Percentiles rank a stretch among this genome's conserved stretches.
These are phyloP conservation scores for Lignosus rhinocerotis DNA, from an alignment of 1,284 basidiomycete species.

Conservation along the genomic window DNA sequence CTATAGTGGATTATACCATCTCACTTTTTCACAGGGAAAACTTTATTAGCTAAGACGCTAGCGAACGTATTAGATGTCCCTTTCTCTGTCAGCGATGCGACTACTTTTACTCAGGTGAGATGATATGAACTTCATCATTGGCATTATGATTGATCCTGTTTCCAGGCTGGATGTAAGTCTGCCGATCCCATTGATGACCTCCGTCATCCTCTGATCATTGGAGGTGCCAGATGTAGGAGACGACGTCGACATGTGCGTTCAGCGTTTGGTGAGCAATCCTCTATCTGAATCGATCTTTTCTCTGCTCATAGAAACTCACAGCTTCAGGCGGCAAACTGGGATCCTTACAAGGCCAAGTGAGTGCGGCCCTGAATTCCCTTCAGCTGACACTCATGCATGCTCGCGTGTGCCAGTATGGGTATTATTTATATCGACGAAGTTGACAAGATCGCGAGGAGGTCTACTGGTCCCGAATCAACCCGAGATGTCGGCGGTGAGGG, in stretches of 20 bases:
- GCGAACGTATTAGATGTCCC: slow-evolving; percentile 89
- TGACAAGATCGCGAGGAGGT: slow-evolving; percentile 86
- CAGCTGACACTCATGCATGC: background rate
- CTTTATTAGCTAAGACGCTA: slow-evolving; percentile 81
- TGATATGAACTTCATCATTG: background rate
- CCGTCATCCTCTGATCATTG: background rate
- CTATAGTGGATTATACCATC: background rate
- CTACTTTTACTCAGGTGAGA: slow-evolving; percentile 75
- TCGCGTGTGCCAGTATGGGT: slow-evolving; percentile 59
- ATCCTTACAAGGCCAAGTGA: slow-evolving; percentile 78
- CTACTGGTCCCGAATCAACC: slow-evolving; percentile 65
- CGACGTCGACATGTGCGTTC: slow-evolving; percentile 89
- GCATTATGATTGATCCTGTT: background rate
- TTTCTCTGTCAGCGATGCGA: slow-evolving; percentile 88
- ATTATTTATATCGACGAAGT: slow-evolving; percentile 97
- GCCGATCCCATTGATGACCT: background rate
- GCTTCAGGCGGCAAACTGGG: slow-evolving; percentile 86
- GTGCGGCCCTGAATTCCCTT: background rate
- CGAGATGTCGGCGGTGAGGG: slow-evolving; percentile 96
- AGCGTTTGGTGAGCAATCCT: slow-evolving; percentile 58
- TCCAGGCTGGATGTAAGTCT: slow-evolving; percentile 75
- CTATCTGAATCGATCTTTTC: slow-evolving; percentile 23
- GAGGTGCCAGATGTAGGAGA: slow-evolving; percentile 80
- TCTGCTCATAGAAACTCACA: slow-evolving; percentile 27
- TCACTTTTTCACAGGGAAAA: slow-evolving; percentile 63